Percentiles rank a stretch among this genome's conserved stretches.
These are phyloP conservation scores for Casuarina equisetifolia DNA, from an alignment of 306 rosid genomes.

Conservation along the genomic window DNA sequence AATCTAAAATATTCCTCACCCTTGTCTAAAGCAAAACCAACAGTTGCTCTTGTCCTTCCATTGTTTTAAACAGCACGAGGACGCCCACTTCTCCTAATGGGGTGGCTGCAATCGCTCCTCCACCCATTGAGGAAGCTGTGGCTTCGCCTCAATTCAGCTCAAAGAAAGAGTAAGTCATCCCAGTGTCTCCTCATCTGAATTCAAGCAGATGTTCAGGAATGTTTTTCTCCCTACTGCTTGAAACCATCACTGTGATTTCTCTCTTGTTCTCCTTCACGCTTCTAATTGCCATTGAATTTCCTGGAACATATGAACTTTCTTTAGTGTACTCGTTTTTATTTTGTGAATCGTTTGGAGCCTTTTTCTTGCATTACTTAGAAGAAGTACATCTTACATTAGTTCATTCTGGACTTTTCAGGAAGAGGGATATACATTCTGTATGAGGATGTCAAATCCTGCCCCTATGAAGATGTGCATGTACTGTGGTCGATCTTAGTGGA, in stretches of 20 bases:
- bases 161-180: constrained; percentile 61
- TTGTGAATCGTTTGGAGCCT: background rate
- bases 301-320: background rate
- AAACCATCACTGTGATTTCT: background rate
- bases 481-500: constrained; percentile 95
- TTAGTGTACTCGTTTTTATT: background rate
- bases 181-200: background rate
- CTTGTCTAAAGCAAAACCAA: constrained; percentile 61
- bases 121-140: constrained; percentile 87
- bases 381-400: background rate
- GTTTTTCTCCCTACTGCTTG: background rate
- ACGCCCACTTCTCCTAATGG: constrained; percentile 61
- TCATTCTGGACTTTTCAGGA: constrained; percentile 40
- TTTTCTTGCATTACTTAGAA: background rate
- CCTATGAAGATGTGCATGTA: constrained; percentile 82
- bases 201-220: background rate
- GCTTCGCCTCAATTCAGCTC: constrained; percentile 70
- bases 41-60: constrained; percentile 16
- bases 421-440: constrained; percentile 88
- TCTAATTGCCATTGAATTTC: background rate
- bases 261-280: background rate
- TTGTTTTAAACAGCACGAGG: constrained; percentile 42
- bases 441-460: constrained; percentile 91
- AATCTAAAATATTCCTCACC: constrained; percentile 57
- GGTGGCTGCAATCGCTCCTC: constrained; percentile 89